Base-by-base conservation (phyloP, 306 rosid genomes). In the Sicyos baderoa region DNA sequence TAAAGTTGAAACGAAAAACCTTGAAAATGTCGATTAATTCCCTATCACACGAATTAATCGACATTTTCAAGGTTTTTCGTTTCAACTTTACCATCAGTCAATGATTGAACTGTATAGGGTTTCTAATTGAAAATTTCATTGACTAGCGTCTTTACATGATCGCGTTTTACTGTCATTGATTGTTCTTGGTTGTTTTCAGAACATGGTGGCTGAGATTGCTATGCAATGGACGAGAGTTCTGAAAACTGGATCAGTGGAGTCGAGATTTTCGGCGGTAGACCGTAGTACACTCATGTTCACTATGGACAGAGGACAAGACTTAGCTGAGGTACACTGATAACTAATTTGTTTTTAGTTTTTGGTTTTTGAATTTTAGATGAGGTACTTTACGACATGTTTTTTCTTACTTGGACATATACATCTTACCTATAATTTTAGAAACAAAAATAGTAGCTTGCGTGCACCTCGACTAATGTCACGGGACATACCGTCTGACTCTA, bases 281-380 rank as follows among this genome's bases (percentile, higher is more conserved):
- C 71, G 77, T 25, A 82, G n/a, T 78, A 93, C 96, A 54, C n/a
- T 93, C 86, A 93, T 93, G 98, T 86, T 93, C 84, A 87, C 81
- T 77, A 76, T 93, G 86, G 87, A 85, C 58, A 85, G 74, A 72
- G 90, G 87, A 70, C 86, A 80, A 74, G 91, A 88, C 74, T 54
- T 82, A 42, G 81, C 79, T 13, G 98, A 93, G 89, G 98, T 89
- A 83, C 18, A 72, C 23, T 35, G 29, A 25, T 25, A 25, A 25
- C 29, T 1, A 25, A 1, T 25, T 25, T 25, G 29, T 25, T 25
- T 25, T 25, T 25, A 25, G 29, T 25, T 25, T 25, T 25, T 25
- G 29, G 29, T 25, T 25, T 25, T 25, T 25, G 29, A n/a, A n/a
- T n/a, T n/a, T n/a, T n/a, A n/a, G n/a, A n/a, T n/a, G n/a, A n/a